Evolutionary conservation across 2,329 filamentous ascomycete genomes (phyloP), one percentile per base, ranked within the genome.

Genomic region (Botrytis medusae): DNA sequence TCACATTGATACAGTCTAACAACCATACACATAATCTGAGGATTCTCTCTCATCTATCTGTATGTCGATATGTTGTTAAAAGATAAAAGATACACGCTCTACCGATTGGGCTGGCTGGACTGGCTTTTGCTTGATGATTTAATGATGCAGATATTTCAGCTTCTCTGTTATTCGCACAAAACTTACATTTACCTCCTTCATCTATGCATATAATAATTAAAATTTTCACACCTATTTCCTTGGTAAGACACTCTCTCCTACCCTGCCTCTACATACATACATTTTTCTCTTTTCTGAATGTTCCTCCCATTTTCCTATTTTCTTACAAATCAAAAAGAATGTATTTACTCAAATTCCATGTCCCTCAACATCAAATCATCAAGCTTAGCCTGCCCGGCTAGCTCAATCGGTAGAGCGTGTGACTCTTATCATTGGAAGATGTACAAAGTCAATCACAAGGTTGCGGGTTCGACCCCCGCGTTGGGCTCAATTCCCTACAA

Each of bases 401-500:
- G 78, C 78, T 79, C 78, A 79, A 79, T 79, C 77, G 78, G 78
- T 79, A 79, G 78, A 79, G 78, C 78, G 78, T 79, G 77, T 77
- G 78, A 75, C 78, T 79, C 77, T 79, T 78, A 79, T 57, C 51
- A 57, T 57, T 57, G 63, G 29, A 51, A 67, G 63, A 51, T 67
- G 63, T 67, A 0, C 14, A 32, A 67, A 48, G 32, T 67, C 63
- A 16, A 83, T 83, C 82, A 82, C 79, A 83, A 83, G 82, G 82
- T 81, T 83, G 82, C 81, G 82, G 82, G 82, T 83, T 83, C 82
- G 82, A 83, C 81, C 82, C 82, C 82, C 82, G 80, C 81, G 76
- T 79, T 78, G 77, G 78, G 77, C 77, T 79, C 75, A 77, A 77
- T 77, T 37, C 74, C 76, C 64, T 68, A 4, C 46, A 0, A 0